These are phyloP conservation scores for Rhododendron ferrugineum DNA, from an alignment of 148 eudicot genomes.

Conservation along the genomic window DNA sequence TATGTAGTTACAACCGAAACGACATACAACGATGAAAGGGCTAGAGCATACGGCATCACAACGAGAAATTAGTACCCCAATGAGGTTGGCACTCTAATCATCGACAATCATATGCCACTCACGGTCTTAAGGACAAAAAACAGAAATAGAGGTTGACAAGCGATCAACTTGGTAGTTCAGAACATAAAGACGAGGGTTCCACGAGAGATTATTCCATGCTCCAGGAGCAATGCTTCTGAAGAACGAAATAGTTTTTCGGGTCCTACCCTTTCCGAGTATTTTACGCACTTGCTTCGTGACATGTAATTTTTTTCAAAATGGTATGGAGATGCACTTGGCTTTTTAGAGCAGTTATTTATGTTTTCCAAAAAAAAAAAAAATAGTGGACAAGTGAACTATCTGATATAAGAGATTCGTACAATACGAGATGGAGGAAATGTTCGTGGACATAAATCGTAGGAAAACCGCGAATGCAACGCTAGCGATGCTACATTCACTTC, in stretches of 20 bases:
- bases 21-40: too few species aligned
- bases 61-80: too few species aligned
- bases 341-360: not conserved
- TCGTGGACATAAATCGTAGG: not conserved
- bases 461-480: not conserved
- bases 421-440: not conserved
- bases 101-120: too few species aligned
- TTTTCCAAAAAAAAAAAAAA: not conserved
- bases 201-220: not conserved
- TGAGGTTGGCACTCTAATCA: fast-evolving
- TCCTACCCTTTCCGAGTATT: not conserved
- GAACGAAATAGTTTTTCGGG: not conserved
- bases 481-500: not conserved
- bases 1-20: too few species aligned
- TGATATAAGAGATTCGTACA: not conserved
- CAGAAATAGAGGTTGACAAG: too few species aligned
- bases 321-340: not conserved
- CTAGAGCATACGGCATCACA: too few species aligned
- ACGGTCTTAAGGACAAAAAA: too few species aligned
- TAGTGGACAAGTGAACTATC: not conserved
- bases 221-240: not conserved
- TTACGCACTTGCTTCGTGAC: not conserved
- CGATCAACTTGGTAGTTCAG: too few species aligned
- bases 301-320: not conserved
- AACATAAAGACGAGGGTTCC: not conserved